Percentiles rank a stretch among this genome's conserved stretches.
Conservation (phyloP, 768 basidiomycete species). For the Phylloporus arenicola region DNA sequence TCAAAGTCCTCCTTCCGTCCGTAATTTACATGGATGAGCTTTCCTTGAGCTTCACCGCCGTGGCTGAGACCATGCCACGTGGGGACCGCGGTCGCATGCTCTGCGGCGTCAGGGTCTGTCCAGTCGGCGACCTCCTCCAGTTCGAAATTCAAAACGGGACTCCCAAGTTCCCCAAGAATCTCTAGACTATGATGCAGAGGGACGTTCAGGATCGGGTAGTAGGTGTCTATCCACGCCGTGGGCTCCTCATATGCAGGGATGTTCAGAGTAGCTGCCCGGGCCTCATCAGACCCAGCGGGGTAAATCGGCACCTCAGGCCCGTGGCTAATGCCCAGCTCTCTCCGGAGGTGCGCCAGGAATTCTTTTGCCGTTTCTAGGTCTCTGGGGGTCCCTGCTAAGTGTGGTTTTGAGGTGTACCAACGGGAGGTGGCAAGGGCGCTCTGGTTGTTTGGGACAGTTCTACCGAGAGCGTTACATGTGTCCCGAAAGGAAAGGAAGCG, state of each 20-base stretch:
- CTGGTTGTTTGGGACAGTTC: constrained; percentile 46
- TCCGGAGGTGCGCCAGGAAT: constrained; percentile 49
- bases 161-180: constrained; percentile 49
- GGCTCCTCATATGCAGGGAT: constrained; percentile 38
- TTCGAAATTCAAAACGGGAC: constrained; percentile 51
- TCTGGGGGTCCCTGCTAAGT: constrained; percentile 52
- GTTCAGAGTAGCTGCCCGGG: constrained; percentile 47
- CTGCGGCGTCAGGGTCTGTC: constrained; percentile 55
- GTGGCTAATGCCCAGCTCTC: constrained; percentile 39
- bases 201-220: constrained; percentile 71
- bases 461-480: constrained; percentile 14
- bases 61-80: constrained; percentile 69
- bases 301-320: constrained; percentile 39
- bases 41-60: constrained; percentile 61
- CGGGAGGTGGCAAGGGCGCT: constrained; percentile 50
- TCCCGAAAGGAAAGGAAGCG: background rate
- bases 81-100: constrained; percentile 51
- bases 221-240: constrained; percentile 59
- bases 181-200: constrained; percentile 54
- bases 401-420: constrained; percentile 48
- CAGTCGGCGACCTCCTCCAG: constrained; percentile 60
- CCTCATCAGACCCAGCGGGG: constrained; percentile 51
- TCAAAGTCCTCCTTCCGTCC: constrained; percentile 63
- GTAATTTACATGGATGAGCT: constrained; percentile 52
- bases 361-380: constrained; percentile 56